Evolutionary conservation across 2,329 filamentous ascomycete species (phyloP).

Genomic region (Paecilomyces niveus): DNA sequence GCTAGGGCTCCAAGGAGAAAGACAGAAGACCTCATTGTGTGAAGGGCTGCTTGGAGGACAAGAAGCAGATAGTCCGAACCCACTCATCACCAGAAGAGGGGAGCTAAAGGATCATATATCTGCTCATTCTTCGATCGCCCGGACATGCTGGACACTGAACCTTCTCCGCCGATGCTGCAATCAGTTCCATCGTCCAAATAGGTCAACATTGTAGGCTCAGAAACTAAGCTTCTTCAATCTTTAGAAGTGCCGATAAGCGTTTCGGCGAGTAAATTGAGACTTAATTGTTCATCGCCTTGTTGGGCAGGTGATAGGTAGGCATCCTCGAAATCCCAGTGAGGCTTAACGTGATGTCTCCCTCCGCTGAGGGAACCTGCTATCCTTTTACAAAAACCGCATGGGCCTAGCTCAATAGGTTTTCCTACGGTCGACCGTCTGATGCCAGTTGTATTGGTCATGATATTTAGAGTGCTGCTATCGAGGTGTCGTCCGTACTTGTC

Average conservation of each 20-base stretch:
- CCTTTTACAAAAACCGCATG: not conserved
- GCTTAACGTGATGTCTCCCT: not conserved
- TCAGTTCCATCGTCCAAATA: not conserved
- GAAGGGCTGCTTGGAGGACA: not conserved
- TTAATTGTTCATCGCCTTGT: not conserved
- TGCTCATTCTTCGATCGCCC: not conserved
- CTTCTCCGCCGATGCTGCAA: not conserved
- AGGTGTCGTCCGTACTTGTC: not conserved
- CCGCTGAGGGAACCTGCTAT: not conserved
- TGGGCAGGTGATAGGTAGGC: not conserved
- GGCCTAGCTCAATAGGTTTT: not conserved
- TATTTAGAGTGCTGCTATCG: not conserved
- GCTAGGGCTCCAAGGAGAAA: conserved; percentile 15
- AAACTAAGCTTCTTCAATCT: not conserved
- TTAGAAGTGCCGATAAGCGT: not conserved
- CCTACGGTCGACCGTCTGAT: not conserved
- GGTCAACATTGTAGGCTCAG: not conserved
- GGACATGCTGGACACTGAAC: not conserved
- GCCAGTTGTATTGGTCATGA: not conserved
- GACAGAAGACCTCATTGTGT: conserved; percentile 16
- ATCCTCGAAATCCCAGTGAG: not conserved
- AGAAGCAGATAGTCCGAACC: not conserved
- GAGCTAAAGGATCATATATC: not conserved
- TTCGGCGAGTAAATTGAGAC: not conserved
- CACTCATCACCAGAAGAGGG: not conserved